phyloP scores from a whole-genome alignment of 139 green algal genomes.

The Nannochloris sp. region DNA sequence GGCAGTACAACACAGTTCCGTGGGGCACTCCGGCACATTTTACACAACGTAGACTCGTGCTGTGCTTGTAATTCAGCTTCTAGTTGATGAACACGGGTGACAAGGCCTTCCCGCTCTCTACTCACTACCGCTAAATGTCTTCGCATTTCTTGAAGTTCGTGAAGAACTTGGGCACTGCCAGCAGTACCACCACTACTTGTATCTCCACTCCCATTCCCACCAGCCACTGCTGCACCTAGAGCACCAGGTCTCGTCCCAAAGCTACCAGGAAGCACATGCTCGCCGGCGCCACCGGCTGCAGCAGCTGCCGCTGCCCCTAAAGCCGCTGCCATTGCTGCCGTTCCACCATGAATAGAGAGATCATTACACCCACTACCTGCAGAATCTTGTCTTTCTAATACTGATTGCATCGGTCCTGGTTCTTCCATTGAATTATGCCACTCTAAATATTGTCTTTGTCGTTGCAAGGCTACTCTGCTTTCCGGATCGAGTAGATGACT shows the following conservation, averaged over 20 bases:
- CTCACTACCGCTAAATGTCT: not conserved
- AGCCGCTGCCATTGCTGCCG: not conserved
- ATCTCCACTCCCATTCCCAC: too few species aligned
- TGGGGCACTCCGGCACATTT: conserved; percentile 15
- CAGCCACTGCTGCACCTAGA: too few species aligned
- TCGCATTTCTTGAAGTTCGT: not conserved
- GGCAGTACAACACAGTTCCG: conserved; percentile 39
- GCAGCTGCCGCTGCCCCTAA: conserved; percentile 18
- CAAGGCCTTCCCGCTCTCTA: conserved; percentile 14
- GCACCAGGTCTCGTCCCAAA: too few species aligned
- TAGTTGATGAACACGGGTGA: conserved; percentile 5
- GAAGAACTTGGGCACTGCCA: not conserved
- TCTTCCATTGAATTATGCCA: conserved; percentile 15
- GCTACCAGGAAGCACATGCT: not conserved
- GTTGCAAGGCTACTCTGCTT: not conserved
- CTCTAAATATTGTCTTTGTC: conserved; percentile 22
- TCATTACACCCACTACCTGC: conserved; percentile 17
- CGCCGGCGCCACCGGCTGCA: not conserved
- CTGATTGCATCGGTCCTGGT: conserved; percentile 4
- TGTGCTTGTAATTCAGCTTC: conserved; percentile 18
- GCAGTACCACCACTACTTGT: not conserved
- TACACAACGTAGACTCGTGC: conserved; percentile 14
- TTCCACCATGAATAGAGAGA: too few species aligned
- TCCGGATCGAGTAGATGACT: conserved; percentile 28
- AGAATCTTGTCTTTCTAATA: conserved; percentile 18